Conservation (phyloP, 2,329 filamentous ascomycete species). For the Ceratocystis alfenasii region DNA sequence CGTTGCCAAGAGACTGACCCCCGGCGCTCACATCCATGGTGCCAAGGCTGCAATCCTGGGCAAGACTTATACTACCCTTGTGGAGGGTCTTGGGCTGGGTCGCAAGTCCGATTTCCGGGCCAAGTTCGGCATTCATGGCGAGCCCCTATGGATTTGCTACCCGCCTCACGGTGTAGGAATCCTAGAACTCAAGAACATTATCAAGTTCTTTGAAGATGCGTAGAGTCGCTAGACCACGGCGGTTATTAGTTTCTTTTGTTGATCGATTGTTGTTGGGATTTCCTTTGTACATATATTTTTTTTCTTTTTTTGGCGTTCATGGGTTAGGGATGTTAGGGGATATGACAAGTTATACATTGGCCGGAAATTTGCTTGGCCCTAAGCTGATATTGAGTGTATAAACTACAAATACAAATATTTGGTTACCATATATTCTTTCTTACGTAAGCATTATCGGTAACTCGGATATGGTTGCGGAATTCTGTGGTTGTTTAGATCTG, state of each 20-base stretch:
- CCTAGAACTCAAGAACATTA: slow-evolving; percentile 68
- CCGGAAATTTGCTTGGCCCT: background rate
- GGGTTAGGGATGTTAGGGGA: background rate
- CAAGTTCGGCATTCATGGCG: slow-evolving; percentile 76
- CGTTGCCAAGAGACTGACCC: slow-evolving; percentile 59
- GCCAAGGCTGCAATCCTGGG: slow-evolving; percentile 69
- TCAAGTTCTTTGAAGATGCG: slow-evolving; percentile 79
- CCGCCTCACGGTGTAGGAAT: slow-evolving; percentile 75
- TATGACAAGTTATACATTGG: background rate
- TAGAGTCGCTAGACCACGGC: slow-evolving; percentile 7
- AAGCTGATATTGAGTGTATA: background rate
- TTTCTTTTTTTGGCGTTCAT: background rate
- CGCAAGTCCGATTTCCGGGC: slow-evolving; percentile 81
- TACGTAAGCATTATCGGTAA: background rate
- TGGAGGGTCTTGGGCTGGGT: slow-evolving; percentile 68
- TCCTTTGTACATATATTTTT: background rate
- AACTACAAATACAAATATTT: background rate
- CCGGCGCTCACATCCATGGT: slow-evolving; percentile 71
- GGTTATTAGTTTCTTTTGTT: background rate
- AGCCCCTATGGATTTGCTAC: slow-evolving; percentile 82
- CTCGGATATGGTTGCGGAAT: background rate
- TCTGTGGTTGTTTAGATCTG: background rate
- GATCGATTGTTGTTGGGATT: background rate
- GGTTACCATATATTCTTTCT: background rate
- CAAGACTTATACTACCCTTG: slow-evolving; percentile 70